Conservation (phyloP, 495 filamentous ascomycete genomes). For the Lentithecium fluviatile region DNA sequence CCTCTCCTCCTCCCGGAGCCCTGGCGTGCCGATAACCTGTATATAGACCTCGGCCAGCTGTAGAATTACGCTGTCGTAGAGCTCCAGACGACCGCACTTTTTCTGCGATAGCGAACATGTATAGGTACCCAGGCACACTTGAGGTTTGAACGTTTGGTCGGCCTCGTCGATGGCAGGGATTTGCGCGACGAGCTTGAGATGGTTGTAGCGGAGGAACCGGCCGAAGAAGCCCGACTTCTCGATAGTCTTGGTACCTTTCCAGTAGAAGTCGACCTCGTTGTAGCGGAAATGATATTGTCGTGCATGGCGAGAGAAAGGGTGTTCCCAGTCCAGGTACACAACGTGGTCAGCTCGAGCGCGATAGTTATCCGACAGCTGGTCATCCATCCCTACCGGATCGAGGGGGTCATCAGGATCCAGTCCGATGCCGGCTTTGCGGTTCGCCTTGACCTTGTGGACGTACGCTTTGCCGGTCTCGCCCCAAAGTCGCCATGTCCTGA, state of each 20-base stretch:
- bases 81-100: conserved; percentile 26
- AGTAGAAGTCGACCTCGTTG: conserved; percentile 27
- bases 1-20: neutral
- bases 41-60: conserved; percentile 16
- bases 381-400: neutral
- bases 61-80: conserved; percentile 29
- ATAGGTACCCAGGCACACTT: conserved; percentile 30
- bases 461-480: conserved; percentile 32
- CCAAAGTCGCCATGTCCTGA: conserved; percentile 34
- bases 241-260: conserved; percentile 30
- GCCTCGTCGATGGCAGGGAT: conserved; percentile 5
- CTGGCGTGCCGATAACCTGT: neutral
- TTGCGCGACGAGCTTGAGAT: conserved; percentile 28
- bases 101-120: conserved; percentile 13
- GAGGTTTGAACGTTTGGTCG: neutral
- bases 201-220: conserved; percentile 12
- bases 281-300: conserved; percentile 26
- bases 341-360: neutral
- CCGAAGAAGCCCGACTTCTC: conserved; percentile 18
- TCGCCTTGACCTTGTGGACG: conserved; percentile 16
- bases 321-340: conserved; percentile 26
- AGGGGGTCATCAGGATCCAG: conserved; percentile 18
- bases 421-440: conserved; percentile 16
- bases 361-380: no score
- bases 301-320: conserved; percentile 24